Base-by-base conservation (phyloP, 2,329 filamentous ascomycete genomes). In the Chaetomiaceae sp. region DNA sequence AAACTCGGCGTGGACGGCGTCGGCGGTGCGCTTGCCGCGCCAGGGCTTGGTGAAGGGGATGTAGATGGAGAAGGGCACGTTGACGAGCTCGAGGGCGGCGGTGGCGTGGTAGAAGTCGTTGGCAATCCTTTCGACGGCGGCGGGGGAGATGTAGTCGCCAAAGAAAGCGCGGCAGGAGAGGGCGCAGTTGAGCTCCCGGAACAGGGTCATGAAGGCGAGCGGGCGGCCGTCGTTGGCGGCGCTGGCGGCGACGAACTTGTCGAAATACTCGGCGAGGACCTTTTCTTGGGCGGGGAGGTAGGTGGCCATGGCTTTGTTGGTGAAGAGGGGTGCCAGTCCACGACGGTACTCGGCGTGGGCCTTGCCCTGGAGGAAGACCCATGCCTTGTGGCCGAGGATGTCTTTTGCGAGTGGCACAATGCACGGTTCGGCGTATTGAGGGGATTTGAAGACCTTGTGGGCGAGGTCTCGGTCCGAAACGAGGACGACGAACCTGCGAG, bases 71-170 rank as follows among this genome's bases (percentile, higher is more conserved):
- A 97, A 96, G 17, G 46, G 46, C 36, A 48, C 46, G 78, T 97
- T 97, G 77, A 99, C 94, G 43, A 97, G 82, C 72, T 99, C 94
- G 63, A 97, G 82, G 22, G 94, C 94, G 53, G 88, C 92, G 11
- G 94, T 97, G 68, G 97, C 95, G 60, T 92, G 83, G 73, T 95
- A 97, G 76, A 96, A 99, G 73, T 97, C 91, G 71, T 96, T 88
- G 57, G 92, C 88, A 60, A 97, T 94, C 77, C 89, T 91, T 80
- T 94, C 91, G 66, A 97, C 85, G 44, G 88, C 84, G 68, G 90
- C 88, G 54, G 96, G 88, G 40, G 87, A 85, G 71, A 96, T 92
- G 76, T 97, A 97, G 76, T 96, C 85, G 37, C 94, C 94, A 58
- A 95, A 90, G 69, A 97, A 97, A 17, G 91, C 96, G 58, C 91